phyloP scores from a whole-genome alignment of 2,329 filamentous ascomycete species.

The Scolecobasidium constrictum region DNA sequence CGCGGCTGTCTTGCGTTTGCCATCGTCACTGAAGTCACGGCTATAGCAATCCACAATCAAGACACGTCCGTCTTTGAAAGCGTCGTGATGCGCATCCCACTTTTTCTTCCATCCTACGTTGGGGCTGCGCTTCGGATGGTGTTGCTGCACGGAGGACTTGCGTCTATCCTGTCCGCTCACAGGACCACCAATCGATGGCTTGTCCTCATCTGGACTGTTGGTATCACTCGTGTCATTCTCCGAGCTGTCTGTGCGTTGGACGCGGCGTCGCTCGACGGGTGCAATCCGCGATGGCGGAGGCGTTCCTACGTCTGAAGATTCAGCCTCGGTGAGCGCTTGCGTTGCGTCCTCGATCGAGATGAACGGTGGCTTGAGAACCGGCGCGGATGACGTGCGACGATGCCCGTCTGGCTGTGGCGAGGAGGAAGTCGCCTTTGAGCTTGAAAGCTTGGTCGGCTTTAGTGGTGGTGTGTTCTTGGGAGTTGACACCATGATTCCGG shows the following conservation, averaged over 20 bases:
- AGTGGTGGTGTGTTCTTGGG: neutral
- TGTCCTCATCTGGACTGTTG: neutral
- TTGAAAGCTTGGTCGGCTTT: neutral
- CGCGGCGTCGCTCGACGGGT: slow-evolving; percentile 9
- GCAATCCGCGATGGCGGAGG: neutral
- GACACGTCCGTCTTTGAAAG: slow-evolving; percentile 33
- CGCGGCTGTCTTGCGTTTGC: slow-evolving; percentile 33
- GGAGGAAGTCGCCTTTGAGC: neutral
- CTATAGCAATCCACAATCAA: slow-evolving; percentile 41
- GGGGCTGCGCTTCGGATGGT: slow-evolving; percentile 21
- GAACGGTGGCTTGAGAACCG: slow-evolving; percentile 15
- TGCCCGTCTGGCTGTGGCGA: neutral
- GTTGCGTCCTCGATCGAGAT: slow-evolving; percentile 25
- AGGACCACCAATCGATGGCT: neutral
- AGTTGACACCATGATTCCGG: neutral
- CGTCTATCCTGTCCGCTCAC: neutral
- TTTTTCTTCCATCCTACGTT: slow-evolving; percentile 25
- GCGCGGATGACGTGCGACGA: slow-evolving; percentile 3
- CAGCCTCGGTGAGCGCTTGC: slow-evolving; percentile 10
- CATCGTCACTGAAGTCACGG: slow-evolving; percentile 24
- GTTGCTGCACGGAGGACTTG: neutral
- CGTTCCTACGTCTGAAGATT: slow-evolving; percentile 6
- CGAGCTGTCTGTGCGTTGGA: no score
- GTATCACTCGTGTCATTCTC: neutral
- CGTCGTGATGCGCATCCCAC: slow-evolving; percentile 21